Base-by-base conservation (phyloP, 805 yeast genomes). In the Nakazawaea laoshanensis region DNA sequence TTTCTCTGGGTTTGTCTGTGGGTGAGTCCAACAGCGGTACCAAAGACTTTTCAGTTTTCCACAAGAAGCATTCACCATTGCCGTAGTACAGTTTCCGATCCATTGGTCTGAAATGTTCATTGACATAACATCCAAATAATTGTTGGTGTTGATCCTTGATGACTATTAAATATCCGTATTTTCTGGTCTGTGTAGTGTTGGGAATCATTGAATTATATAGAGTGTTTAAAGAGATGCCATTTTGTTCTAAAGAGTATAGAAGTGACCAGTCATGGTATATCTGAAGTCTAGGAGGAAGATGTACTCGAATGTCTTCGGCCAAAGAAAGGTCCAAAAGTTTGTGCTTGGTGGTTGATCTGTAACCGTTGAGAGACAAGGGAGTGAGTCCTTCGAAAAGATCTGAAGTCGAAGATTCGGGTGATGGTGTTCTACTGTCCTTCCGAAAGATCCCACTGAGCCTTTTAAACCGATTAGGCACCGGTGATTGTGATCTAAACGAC, bases 21-120 rank as follows among this genome's bases (percentile, higher is more conserved):
- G 32, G 25, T n/a, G 33, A 27, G 4, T 46, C 39, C 20, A 46
- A 38, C 40, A 46, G 43, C 43, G 55, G 52, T 33, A 55, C 52
- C 19, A 54, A 56, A 5, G 65, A 63, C 19, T 50, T 55, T 40
- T 74, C 82, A n/a, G 70, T 48, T 42, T 78, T 82, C 95, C 96
- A 89, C 15, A 89, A 63, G 46, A 92, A 88, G 49, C 97, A 87
- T 53, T 89, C 96, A 1, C 96, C 96, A 56, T 88, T 88, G 1
- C 98, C 98, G 45, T 78, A 82, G 57, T 77, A 89, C 37, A 84
- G 65, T 46, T 73, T 74, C 30, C 71, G 70, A 31, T 84, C 94
- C 37, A 77, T 70, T 1, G 87, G 80, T 38, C 70, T 75, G 38
- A 83, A 65, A 35, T 70, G 63, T 44, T 84, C 95, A 52, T 86